Base-by-base conservation (phyloP, 352 stramenopile species). In the Albugo laibachii region DNA sequence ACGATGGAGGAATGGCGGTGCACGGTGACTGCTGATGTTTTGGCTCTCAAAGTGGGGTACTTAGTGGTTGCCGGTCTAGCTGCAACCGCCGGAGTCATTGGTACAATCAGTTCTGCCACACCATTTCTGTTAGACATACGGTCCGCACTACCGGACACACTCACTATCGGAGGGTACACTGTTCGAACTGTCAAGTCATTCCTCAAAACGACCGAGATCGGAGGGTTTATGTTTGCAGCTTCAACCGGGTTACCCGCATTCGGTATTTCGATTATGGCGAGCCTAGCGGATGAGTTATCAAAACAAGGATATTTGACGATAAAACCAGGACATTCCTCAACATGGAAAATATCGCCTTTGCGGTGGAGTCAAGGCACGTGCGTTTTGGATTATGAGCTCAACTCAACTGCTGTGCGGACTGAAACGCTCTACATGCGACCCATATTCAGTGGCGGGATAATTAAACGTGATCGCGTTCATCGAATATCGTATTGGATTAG, bases 1-100 rank as follows among this genome's bases (percentile, higher is more conserved):
- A 43, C 38, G 38, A 8, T 24, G 38, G 38, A 43, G 8, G 38
- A 43, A 3, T 43, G 38, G 38, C 16, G 16, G 16, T 43, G 38
- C 38, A 43, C 16, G 3, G 19, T 43, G 38, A 21, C 16, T 8
- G 16, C 16, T 24, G 38, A 43, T 43, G 38, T 21, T 10, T 19
- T 43, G 16, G 38, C 38, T 3, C 38, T 43, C 16, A 43, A 43
- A 21, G 19, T 43, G 3, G n/a, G n/a, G 4, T 56, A 50, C 24
- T 53, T 61, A 44, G 41, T 59, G 43, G 48, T 65, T 20, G 49
- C 52, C 12, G 58, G 59, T 16, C 15, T 65, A 24, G 58, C 45
- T 27, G 48, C 52, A 13, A 50, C 52, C 1, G 54, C 54, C 10
- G 55, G 51, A 2, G 50, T 60, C 5, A 58, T 67, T 8, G 54